Percentiles rank a stretch among this genome's conserved stretches.
Evolutionary conservation across 257 asterid species (phyloP).

Genomic region (Solanum stenotomum): DNA sequence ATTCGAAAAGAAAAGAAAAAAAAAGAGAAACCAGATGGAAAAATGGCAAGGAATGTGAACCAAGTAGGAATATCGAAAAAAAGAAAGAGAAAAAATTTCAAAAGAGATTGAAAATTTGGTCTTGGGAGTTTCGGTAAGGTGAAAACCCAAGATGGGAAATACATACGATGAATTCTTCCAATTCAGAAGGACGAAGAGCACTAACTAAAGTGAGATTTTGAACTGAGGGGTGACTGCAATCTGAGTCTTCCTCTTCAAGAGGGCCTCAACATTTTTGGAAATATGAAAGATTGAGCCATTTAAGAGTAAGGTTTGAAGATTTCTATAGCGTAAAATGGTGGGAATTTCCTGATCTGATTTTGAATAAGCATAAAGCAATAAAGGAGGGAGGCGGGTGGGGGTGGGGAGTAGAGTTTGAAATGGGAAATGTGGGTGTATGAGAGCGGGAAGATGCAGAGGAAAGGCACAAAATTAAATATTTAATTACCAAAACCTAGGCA

Average conservation of each 20-base stretch:
- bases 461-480: neutral
- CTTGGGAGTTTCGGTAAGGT: no score
- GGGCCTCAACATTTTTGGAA: slow-evolving; percentile 30
- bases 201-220: slow-evolving; percentile 28
- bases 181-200: slow-evolving; percentile 44
- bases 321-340: neutral
- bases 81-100: neutral
- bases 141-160: neutral
- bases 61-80: neutral
- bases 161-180: slow-evolving; percentile 46
- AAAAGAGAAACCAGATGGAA: no score
- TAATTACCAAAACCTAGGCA: neutral
- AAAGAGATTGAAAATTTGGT: neutral
- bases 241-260: slow-evolving; percentile 23
- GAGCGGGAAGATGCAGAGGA: neutral
- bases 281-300: slow-evolving; percentile 66
- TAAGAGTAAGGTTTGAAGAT: neutral
- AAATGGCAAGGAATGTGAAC: no score
- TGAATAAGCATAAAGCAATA: no score
- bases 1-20: no score
- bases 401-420: no score
- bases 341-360: neutral
- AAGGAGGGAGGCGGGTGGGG: no score
- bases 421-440: neutral
- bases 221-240: slow-evolving; percentile 38